A percentile compares a stretch with the other conserved stretches of the same genome.
These are phyloP conservation scores for Hypholoma fasciculare DNA, from an alignment of 768 basidiomycete species.

Conservation along the genomic window DNA sequence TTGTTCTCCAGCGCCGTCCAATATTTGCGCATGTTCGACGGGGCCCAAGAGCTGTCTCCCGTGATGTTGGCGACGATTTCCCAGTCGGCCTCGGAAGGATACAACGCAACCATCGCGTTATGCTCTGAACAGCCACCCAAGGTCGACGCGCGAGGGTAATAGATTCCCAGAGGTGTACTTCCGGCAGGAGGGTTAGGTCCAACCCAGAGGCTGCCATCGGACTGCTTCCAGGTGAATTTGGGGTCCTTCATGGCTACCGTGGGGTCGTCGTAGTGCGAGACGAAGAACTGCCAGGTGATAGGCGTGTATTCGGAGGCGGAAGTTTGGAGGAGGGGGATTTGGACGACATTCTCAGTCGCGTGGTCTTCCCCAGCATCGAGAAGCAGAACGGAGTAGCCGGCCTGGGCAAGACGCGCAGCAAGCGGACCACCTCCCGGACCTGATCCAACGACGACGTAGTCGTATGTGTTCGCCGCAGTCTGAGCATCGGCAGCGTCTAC, in stretches of 20 bases:
- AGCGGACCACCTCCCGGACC: slow-evolving; percentile 9
- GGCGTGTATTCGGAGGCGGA: slow-evolving; percentile 6
- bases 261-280: slow-evolving; percentile 6
- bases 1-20: neutral
- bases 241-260: slow-evolving; percentile 1
- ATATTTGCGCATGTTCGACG: neutral
- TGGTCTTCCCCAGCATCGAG: slow-evolving; percentile 9
- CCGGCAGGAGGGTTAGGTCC: slow-evolving; percentile 9
- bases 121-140: slow-evolving; percentile 11
- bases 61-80: slow-evolving; percentile 1
- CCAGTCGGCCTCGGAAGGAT: slow-evolving; percentile 9
- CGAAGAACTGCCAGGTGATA: slow-evolving; percentile 9
- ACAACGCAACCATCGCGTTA: slow-evolving; percentile 8
- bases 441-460: slow-evolving; percentile 8
- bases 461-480: neutral
- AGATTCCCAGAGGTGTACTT: slow-evolving; percentile 6
- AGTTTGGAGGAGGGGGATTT: slow-evolving; percentile 2
- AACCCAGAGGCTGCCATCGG: slow-evolving; percentile 6
- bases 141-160: slow-evolving; percentile 6
- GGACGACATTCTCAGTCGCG: neutral
- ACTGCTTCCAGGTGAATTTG: slow-evolving; percentile 7
- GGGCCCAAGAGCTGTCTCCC: neutral
- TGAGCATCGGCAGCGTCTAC: too few relatives aligned
- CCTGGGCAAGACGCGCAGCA: slow-evolving; percentile 9
- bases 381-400: slow-evolving; percentile 7